phyloP scores from a whole-genome alignment of 768 basidiomycete species.

The Paxillus involutus region DNA sequence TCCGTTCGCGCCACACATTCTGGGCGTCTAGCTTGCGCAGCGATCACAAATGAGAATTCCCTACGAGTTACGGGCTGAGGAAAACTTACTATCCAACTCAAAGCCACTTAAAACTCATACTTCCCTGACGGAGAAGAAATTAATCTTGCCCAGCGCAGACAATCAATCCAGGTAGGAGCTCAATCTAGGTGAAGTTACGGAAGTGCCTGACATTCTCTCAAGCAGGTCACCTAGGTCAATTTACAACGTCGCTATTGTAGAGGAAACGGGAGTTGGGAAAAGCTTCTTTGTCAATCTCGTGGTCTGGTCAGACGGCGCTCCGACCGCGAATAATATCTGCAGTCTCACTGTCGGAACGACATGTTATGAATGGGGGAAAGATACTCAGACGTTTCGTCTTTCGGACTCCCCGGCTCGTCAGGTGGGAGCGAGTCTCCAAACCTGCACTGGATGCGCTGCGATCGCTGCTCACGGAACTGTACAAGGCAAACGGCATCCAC shows the following conservation, averaged over 20 bases:
- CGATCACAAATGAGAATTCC: too few species aligned
- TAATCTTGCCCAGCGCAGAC: too few species aligned
- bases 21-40: too few species aligned
- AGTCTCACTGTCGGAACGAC: slow-evolving; percentile 15
- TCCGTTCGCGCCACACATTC: too few species aligned
- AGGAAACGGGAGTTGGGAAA: slow-evolving; percentile 29
- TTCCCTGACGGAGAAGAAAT: too few species aligned
- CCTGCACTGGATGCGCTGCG: slow-evolving; percentile 18
- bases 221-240: slow-evolving; percentile 18
- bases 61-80: too few species aligned
- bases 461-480: slow-evolving; percentile 19
- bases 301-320: slow-evolving; percentile 19
- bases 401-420: slow-evolving; percentile 30
- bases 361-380: slow-evolving; percentile 12
- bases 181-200: too few species aligned
- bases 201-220: too few species aligned
- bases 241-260: slow-evolving; percentile 24
- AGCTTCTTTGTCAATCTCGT: slow-evolving; percentile 29
- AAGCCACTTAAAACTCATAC: too few species aligned
- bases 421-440: slow-evolving; percentile 17
- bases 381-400: slow-evolving; percentile 16
- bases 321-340: slow-evolving; percentile 12
- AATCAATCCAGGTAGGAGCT: too few species aligned
- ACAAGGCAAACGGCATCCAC: slow-evolving; percentile 21
- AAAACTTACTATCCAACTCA: too few species aligned